Evolutionary conservation across 352 stramenopile species (phyloP), one percentile per base, ranked within the genome.

Genomic region (Pseudoperonospora humuli): DNA sequence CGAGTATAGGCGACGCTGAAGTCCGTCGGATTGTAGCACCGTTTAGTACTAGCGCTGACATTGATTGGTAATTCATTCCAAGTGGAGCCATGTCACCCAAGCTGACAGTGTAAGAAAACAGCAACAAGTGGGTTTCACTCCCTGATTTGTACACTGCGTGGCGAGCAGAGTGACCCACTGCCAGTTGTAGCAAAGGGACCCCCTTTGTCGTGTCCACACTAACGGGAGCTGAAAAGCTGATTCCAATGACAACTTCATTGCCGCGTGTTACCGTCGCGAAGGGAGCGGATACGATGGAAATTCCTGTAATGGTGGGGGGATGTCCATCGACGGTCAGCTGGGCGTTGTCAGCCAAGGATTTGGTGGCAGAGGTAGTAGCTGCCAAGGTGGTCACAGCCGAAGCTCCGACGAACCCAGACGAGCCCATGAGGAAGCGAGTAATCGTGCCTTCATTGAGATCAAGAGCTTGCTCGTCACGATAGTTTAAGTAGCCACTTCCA

Each of bases 381-480:
- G 54, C 36, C 7, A 90, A 59, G 3, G 73, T 73, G 25, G 81
- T 15, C 2, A 70, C 34, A 1, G 67, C 73, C 17, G 50, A 39
- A 0, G 42, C 31, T 11, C 48, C 52, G n/a, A 28, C 23, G 8
- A 14, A 9, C 2, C 31, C 27, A 6, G 34, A 37, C 5, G 53
- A 54, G 5, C 36, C 46, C 14, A 44, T 14, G 10, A 67, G 39
- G 10, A 7, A 50, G 3, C 81, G 66, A 13, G 52, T 67, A 41
- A 93, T 89, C 3, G 59, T 61, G 1, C 74, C 81, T 3, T 68
- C 74, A 46, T 91, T 91, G 18, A 89, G 33, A 21, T 79, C 63
- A 11, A 93, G 37, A 10, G 78, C 75, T 17, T 37, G 57, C 15
- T 63, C 54, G 14, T 85, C 72, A 14, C 69, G 72, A 43, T 90